Base-by-base conservation (phyloP, 2,329 filamentous ascomycete species). In the Colletotrichum lupini region DNA sequence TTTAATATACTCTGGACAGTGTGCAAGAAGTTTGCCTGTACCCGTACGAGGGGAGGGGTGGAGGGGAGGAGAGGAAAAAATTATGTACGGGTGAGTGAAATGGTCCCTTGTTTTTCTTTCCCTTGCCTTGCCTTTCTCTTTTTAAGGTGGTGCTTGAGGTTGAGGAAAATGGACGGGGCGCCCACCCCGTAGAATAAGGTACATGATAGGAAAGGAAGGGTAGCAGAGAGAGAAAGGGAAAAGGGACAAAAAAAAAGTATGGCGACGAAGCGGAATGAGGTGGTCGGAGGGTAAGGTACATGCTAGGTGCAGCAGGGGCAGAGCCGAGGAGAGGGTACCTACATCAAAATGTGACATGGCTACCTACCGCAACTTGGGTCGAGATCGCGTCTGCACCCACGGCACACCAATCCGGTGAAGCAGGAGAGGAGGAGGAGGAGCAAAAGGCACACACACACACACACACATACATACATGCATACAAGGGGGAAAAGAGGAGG, bases 251-350 rank as follows among this genome's bases (percentile, higher is more conserved):
- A 46, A 46, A 58, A 53, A 24, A 46, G 14, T 22, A 65, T 22
- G 37, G 30, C 32, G 22, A 57, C 68, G 56, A 66, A 70, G 61
- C 32, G 67, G 71, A 65, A 70, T 65, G 60, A 53, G 56, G 42
- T 69, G 59, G 70, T 68, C 70, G 55, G 66, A 65, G 55, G 49
- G 70, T 73, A 65, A 46, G 49, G 70, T 73, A 73, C 71, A 70
- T 66, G 55, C 56, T 60, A 46, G 56, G 30, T 71, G 60, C 56
- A 70, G 60, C 71, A 69, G 67, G 64, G 60, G 67, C 67, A 73
- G 56, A 71, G 56, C 55, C 60, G 56, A 62, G 55, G 46, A 30
- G 62, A 72, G 61, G 56, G 72, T 74, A 68, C 72, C 68, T 63
- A 74, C 57, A 61, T 67, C 55, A 35, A 57, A 73, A 60, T 56